phyloP scores from a whole-genome alignment of 2,329 filamentous ascomycete species.

The Didymella pomorum region DNA sequence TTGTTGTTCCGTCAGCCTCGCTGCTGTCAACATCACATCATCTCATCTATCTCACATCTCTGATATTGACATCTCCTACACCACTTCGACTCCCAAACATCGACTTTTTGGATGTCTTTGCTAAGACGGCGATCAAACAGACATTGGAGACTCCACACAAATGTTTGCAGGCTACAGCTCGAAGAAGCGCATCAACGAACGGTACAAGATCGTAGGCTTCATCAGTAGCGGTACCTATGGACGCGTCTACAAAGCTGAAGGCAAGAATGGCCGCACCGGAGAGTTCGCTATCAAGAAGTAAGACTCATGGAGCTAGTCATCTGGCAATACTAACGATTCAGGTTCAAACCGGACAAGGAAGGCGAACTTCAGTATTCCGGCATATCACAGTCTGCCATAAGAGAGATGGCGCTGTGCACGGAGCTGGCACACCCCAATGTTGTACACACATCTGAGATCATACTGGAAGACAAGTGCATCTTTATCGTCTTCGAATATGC shows the following conservation, averaged over 20 bases:
- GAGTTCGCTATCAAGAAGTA: conserved; percentile 99
- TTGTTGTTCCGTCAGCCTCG: conserved; percentile 24
- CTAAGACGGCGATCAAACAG: conserved; percentile 26
- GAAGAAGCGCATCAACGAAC: conserved; percentile 89
- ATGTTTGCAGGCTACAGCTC: conserved; percentile 63
- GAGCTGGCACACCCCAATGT: conserved; percentile 90
- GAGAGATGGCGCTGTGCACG: conserved; percentile 96
- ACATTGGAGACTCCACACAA: conserved; percentile 33
- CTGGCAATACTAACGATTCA: conserved; percentile 41
- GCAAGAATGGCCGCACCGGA: conserved; percentile 74
- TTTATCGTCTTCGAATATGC: conserved; percentile 99
- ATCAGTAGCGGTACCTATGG: conserved; percentile 98
- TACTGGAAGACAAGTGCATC: conserved; percentile 97
- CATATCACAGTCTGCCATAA: conserved; percentile 95
- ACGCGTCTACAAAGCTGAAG: conserved; percentile 92
- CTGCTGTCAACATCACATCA: conserved; percentile 18
- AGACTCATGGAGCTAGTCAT: conserved; percentile 26
- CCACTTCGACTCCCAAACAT: neutral
- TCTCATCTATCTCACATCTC: conserved; percentile 14
- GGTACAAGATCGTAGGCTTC: conserved; percentile 96
- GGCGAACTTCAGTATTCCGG: conserved; percentile 97
- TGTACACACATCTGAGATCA: conserved; percentile 91
- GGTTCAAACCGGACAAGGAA: conserved; percentile 97
- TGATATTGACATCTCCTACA: conserved; percentile 12
- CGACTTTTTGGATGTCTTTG: neutral